Conservation (phyloP, 768 basidiomycete genomes). For the Tricholoma furcatifolium region DNA sequence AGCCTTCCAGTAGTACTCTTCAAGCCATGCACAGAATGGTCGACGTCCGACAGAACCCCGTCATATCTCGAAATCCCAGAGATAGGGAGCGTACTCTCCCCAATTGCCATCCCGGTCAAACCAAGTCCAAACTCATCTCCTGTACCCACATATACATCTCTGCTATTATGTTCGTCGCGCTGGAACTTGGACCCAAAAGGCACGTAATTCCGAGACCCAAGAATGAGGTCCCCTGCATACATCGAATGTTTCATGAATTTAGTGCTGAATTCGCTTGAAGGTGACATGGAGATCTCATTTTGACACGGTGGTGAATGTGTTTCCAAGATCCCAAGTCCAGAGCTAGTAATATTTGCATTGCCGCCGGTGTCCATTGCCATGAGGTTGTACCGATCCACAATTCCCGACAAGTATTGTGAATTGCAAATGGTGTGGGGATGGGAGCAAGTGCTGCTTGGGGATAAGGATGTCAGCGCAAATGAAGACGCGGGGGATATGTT, state of each 20-base stretch:
- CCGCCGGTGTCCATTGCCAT: conserved; percentile 32
- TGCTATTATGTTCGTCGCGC: too few species aligned
- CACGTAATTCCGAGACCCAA: conserved; percentile 69
- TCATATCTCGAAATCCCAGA: conserved; percentile 57
- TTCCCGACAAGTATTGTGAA: conserved; percentile 43
- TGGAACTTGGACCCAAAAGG: neutral
- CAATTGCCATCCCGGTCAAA: conserved; percentile 45
- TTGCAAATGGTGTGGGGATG: too few species aligned
- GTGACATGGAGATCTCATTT: conserved; percentile 56
- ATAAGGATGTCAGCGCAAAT: conserved; percentile 14
- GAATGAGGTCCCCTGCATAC: conserved; percentile 83
- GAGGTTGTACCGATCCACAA: conserved; percentile 81
- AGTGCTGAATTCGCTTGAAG: conserved; percentile 56
- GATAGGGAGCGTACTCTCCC: too few species aligned
- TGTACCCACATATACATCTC: neutral
- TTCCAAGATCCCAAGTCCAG: conserved; percentile 64
- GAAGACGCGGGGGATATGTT: conserved; percentile 35
- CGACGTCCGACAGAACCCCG: conserved; percentile 70
- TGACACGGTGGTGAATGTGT: conserved; percentile 63
- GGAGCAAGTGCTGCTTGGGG: too few species aligned
- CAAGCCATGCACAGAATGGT: conserved; percentile 1
- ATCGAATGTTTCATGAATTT: conserved; percentile 82
- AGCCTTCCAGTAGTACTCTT: conserved; percentile 6
- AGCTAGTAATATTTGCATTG: conserved; percentile 49
- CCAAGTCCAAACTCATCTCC: conserved; percentile 41